Evolutionary conservation across 2,329 filamentous ascomycete genomes (phyloP), one percentile per base, ranked within the genome.

Genomic region (Penicillium sp.): DNA sequence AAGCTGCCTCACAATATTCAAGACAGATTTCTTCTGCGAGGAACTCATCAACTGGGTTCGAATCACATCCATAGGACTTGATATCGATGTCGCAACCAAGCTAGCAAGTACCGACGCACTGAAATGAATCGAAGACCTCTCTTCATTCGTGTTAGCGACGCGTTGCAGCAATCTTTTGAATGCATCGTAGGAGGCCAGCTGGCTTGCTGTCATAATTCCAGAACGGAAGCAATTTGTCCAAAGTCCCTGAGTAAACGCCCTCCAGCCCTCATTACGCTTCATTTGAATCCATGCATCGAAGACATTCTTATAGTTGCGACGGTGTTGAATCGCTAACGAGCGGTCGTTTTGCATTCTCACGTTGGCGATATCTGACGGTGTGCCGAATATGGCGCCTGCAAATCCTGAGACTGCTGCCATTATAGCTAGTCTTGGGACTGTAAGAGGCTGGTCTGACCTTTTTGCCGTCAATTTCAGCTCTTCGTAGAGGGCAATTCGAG

Each of bases 11-110:
- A 96, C 76, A 23, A 92, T 73, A 55, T 78, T 79, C 3, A 84
- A n/a, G 11, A 63, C 55, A 62, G 29, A 95, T 75, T 26, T 83
- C 80, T 62, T 83, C 75, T 61, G 78, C 69, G 60, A 77, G 73
- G 43, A 78, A 73, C 54, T 61, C 92, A 96, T 96, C 68, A 96
- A 85, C 25, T 90, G 82, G 10, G 92, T 96, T 81, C 96, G 96
- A 77, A 96, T 88, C 29, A 96, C 92, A 74, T 96, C 92, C 50
- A 96, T 88, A 0, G 92, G 92, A 56, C 87, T 92, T 64, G 90
- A 95, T 13, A 93, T 84, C 0, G 91, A 95, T 1, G 92, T 93
- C 4, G 92, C 92, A 7, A 92, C 88, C 59, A 96, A 87, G 10
- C 91, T 91, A 1, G 91, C 91, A 58, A 93, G 76, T 67, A 95